A percentile compares a stretch with the other conserved stretches of the same genome.
These are phyloP conservation scores for Berkeleyomyces rouxiae DNA, from an alignment of 2,329 filamentous ascomycete species.

Conservation along the genomic window DNA sequence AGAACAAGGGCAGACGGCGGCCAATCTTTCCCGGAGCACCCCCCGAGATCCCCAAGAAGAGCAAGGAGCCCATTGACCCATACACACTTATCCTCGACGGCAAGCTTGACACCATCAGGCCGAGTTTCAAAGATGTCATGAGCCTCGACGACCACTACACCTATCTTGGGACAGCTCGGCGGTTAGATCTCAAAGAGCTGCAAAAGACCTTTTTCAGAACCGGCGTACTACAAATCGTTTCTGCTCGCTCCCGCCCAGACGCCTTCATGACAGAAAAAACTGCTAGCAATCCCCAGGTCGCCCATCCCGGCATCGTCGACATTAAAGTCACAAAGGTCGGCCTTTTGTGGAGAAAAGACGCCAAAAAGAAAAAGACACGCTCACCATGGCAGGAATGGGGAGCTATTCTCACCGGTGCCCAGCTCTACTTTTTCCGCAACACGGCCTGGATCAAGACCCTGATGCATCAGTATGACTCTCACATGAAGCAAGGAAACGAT, in stretches of 20 bases:
- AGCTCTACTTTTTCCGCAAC: constrained; percentile 93
- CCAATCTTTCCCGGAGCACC: constrained; percentile 43
- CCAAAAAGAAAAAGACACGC: constrained; percentile 81
- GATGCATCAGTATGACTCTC: constrained; percentile 72
- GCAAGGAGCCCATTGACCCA: constrained; percentile 80
- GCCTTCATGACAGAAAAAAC: constrained; percentile 86
- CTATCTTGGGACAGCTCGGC: constrained; percentile 62
- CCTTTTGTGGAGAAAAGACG: constrained; percentile 82
- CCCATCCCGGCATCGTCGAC: constrained; percentile 83
- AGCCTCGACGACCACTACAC: constrained; percentile 80
- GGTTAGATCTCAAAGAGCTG: constrained; percentile 62
- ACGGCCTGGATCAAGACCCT: constrained; percentile 80
- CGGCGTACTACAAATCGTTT: constrained; percentile 86
- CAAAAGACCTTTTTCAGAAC: constrained; percentile 84
- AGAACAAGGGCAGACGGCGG: constrained; percentile 58
- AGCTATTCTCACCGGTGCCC: constrained; percentile 86
- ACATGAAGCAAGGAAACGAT: constrained; percentile 61
- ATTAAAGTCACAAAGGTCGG: constrained; percentile 97
- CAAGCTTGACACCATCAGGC: constrained; percentile 66
- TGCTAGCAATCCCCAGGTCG: constrained; percentile 67
- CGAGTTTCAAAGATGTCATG: constrained; percentile 83
- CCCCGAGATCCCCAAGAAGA: constrained; percentile 36
- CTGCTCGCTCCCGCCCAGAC: constrained; percentile 78
- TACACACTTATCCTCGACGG: constrained; percentile 88
- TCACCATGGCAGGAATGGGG: constrained; percentile 99